phyloP scores from a whole-genome alignment of 164 flowering plant species.

The Umbilicus rupestris region DNA sequence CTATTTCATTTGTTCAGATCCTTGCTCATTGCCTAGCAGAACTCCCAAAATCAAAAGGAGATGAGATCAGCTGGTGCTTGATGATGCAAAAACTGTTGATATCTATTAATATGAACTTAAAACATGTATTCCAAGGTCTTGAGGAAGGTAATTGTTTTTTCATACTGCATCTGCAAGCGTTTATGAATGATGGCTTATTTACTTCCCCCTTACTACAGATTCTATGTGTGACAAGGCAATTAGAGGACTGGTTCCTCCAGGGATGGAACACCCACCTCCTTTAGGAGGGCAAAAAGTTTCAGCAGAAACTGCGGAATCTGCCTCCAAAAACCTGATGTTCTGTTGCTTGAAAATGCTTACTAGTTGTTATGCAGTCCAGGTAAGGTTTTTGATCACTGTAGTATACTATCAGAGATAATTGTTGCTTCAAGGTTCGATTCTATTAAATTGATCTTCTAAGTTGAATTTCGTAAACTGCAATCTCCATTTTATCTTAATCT shows the following conservation, averaged over 20 bases:
- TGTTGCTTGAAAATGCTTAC: constrained; percentile 63
- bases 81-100: constrained; percentile 67
- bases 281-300: constrained; percentile 27
- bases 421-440: neutral
- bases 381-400: constrained; percentile 12
- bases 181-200: neutral
- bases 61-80: constrained; percentile 67
- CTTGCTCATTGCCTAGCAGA: constrained; percentile 57
- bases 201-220: constrained; percentile 13
- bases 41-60: constrained; percentile 77
- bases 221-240: constrained; percentile 10
- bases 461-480: neutral
- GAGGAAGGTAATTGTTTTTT: constrained; percentile 60
- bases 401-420: too few species aligned
- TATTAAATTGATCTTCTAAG: too few species aligned
- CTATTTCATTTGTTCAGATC: constrained; percentile 38
- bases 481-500: too few species aligned
- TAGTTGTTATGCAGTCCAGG: constrained; percentile 65
- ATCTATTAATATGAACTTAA: constrained; percentile 38
- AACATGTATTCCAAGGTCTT: constrained; percentile 58
- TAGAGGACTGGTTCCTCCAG: constrained; percentile 2
- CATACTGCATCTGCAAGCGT: neutral
- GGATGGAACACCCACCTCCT: neutral
- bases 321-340: constrained; percentile 37
- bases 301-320: constrained; percentile 28